Base-by-base conservation (phyloP, 768 basidiomycete genomes). In the Kwoniella dejecticola region DNA sequence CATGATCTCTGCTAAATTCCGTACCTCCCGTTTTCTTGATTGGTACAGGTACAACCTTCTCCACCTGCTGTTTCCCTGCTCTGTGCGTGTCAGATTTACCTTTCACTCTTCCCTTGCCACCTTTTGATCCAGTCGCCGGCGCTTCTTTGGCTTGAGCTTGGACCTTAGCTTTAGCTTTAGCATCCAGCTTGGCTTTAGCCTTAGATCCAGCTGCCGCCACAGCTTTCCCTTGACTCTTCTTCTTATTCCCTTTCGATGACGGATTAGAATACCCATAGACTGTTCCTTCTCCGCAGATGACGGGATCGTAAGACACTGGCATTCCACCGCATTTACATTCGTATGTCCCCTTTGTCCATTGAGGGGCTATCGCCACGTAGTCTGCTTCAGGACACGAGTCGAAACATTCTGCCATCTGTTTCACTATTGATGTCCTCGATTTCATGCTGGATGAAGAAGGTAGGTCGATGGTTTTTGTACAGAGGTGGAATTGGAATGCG, bases 321-420 rank as follows among this genome's bases (percentile, higher is more conserved):
- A 50, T 50, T n/a, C 30, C 30, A 50, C 48, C 48, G 21, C 48
- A 50, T 50, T 29, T 50, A 50, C 48, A 50, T 50, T 50, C 48
- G 11, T 50, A 50, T 19, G 48, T 50, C 11, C 21, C 17, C 15
- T 50, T 50, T 17, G 23, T 30, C 48, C 48, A 50, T 33, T 50
- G 48, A 21, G 48, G 48, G 6, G 48, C 48, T 8, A 50, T 33
- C 2, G 29, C 48, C 6, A 50, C 27, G 21, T 50, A 50, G 33
- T 50, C 48, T 17, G 48, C 27, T 31, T 50, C 30, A 17, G 48
- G 30, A 50, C 48, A 50, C 10, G 17, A 17, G 21, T 50, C 48
- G 21, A 50, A 50, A 21, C 48, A 50, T 21, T 50, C 48, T 31
- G 48, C 30, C 30, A 50, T 50, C 10, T 27, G 30, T 8, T 17